Evolutionary conservation across 441 rosid species (phyloP), one percentile per base, ranked within the genome.

Genomic region (Erodium chrysanthum): DNA sequence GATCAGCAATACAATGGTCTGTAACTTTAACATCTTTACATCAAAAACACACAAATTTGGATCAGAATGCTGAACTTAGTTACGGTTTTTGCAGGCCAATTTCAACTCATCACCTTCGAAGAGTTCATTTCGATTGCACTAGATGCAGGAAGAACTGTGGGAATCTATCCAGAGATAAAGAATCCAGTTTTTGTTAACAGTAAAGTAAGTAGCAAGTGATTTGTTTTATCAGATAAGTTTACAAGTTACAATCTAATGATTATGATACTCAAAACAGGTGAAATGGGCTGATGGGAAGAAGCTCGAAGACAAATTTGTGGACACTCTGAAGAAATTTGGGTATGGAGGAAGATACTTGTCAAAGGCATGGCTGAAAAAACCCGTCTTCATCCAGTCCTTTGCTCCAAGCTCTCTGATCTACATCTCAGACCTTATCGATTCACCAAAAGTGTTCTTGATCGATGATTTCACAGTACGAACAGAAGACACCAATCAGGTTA

Each of bases 1-100:
- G 76, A 74, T 69, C 76, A 74, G 33, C 73, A 74, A 48, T 68
- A 69, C 44, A 69, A 74, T 46, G 76, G 73, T 74, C 17, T n/a
- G 76, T 8, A 15, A 14, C 42, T 5, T 48, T 21, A 5, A 9
- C 0, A 12, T 11, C 5, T 8, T 10, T 50, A 7, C 6, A 2
- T 64, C 11, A 46, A 46, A 46, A 17, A 46, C 3, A 18, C 17
- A 46, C 52, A n/a, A 46, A 46, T 14, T 46, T 46, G 52, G 6
- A 46, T 46, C 52, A 46, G 17, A 46, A 46, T 14, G 52, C 11
- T 46, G 52, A 46, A 46, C 14, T 20, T 8, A 52, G 0, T 5
- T 9, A 15, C 7, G 11, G 9, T 20, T 17, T 52, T 1, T 56
- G 22, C 73, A 74, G 76, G 76, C 7, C 48, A 68, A 50, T 68